Percentiles rank a stretch among this genome's conserved stretches.
These are phyloP conservation scores for Trichoderma arundinaceum DNA, from an alignment of 2,329 filamentous ascomycete genomes.

Conservation along the genomic window DNA sequence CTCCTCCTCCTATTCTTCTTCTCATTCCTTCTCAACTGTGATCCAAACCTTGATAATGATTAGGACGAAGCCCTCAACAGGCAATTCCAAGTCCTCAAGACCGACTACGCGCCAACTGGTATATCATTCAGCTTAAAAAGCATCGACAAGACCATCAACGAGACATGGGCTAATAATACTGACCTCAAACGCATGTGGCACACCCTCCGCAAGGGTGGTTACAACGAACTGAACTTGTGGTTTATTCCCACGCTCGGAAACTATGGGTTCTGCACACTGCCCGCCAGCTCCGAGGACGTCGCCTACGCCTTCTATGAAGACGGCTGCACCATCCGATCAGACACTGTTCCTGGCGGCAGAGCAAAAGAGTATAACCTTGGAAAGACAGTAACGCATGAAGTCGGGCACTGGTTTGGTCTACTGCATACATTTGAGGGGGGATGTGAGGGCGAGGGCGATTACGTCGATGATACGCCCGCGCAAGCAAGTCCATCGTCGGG, in stretches of 20 bases:
- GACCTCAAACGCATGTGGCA: constrained; percentile 47
- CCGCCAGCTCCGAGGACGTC: constrained; percentile 38
- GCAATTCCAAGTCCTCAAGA: constrained; percentile 53
- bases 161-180: constrained; percentile 50
- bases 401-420: constrained; percentile 54
- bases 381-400: constrained; percentile 44
- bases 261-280: constrained; percentile 52
- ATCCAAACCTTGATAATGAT: background rate
- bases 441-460: constrained; percentile 43
- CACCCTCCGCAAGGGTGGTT: constrained; percentile 47
- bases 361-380: constrained; percentile 42
- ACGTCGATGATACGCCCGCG: constrained; percentile 48
- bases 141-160: constrained; percentile 52
- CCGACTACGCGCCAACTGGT: constrained; percentile 48
- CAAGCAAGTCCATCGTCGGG: constrained; percentile 38
- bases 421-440: constrained; percentile 51
- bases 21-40: background rate
- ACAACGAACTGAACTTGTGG: constrained; percentile 53
- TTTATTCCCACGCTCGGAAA: constrained; percentile 42
- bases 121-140: constrained; percentile 52
- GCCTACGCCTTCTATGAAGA: constrained; percentile 29
- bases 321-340: constrained; percentile 35
- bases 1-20: background rate
- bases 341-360: constrained; percentile 34
- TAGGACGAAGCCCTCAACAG: constrained; percentile 34